Conservation (phyloP, 441 rosid species). For the Croton laevigatus region DNA sequence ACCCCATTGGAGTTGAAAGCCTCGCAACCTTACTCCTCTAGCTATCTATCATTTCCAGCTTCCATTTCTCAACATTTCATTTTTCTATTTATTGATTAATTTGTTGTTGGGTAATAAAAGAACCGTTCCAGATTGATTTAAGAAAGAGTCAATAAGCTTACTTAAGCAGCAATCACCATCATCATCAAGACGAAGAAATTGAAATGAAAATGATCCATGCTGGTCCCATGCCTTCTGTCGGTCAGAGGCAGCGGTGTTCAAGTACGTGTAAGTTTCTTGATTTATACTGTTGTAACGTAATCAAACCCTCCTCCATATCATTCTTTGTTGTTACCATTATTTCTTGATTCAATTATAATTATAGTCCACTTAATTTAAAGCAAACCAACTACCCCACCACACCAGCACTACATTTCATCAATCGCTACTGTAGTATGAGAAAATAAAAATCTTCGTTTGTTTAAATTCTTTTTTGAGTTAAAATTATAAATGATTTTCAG, state of each 20-base stretch:
- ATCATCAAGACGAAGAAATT: background rate
- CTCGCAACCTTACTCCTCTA: slow-evolving; percentile 11
- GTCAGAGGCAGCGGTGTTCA: too few species aligned
- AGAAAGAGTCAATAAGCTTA: slow-evolving; percentile 32
- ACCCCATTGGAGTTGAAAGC: slow-evolving; percentile 3
- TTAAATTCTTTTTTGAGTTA: too few species aligned
- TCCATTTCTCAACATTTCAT: background rate
- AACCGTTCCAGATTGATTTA: slow-evolving; percentile 27
- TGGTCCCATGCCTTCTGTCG: too few species aligned
- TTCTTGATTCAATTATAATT: background rate
- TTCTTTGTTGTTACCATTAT: background rate
- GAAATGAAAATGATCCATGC: too few species aligned
- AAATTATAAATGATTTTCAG: too few species aligned
- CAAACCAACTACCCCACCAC: too few species aligned
- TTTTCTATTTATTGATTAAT: slow-evolving; percentile 31
- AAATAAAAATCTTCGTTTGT: too few species aligned
- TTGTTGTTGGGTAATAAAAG: slow-evolving; percentile 36
- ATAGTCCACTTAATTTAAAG: background rate
- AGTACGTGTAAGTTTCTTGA: background rate
- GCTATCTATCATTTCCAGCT: background rate
- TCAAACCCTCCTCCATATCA: background rate
- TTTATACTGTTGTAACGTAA: background rate
- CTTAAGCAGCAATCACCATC: slow-evolving; percentile 13
- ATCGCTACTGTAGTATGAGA: too few species aligned
- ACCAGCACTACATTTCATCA: too few species aligned